Base-by-base conservation (phyloP, 2,329 filamentous ascomycete genomes). In the Colletotrichum ledebouriae region DNA sequence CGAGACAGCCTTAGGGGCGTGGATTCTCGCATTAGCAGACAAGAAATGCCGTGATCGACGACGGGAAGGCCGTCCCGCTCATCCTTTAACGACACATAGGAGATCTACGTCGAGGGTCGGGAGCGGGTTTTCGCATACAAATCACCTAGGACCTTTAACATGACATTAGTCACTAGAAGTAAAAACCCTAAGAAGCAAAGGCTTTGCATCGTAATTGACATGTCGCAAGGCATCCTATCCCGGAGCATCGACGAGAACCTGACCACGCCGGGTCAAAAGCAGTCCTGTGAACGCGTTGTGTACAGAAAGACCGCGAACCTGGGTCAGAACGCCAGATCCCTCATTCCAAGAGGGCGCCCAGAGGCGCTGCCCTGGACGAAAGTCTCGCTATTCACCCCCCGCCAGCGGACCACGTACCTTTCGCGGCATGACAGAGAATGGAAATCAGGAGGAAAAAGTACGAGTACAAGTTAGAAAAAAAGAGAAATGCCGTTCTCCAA, bases 371-470 rank as follows among this genome's bases (percentile, higher is more conserved):
- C 25, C 33, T n/a, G 47, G 53, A 49, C 42, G 20, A 58, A 20
- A 25, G 64, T 58, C 52, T 46, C 53, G 34, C 20, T 59, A 20
- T n/a, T 34, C 22, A 20, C 22, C 49, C 20, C 44, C 47, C 25
- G 59, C 33, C 46, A 42, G 34, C 60, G 39, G 25, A 53, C 39
- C 47, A 57, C 41, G 47, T 25, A 49, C 34, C 47, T 41, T 29
- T 33, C 25, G 39, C 20, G 53, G 55, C 46, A 33, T 29, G 2
- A 33, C 33, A 56, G 37, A 46, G 13, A 55, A 66, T 50, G 68
- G 34, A 64, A 61, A 70, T 47, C 59, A 46, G 52, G 22, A 66
- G 53, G 39, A 56, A 49, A 60, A 59, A 65, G 63, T 57, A 64
- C 63, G 67, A 50, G 59, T 59, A 64, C 63, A 69, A 50, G 59